Conservation (phyloP, 202 grass and related monocot genomes). For the Zoysia matrella region DNA sequence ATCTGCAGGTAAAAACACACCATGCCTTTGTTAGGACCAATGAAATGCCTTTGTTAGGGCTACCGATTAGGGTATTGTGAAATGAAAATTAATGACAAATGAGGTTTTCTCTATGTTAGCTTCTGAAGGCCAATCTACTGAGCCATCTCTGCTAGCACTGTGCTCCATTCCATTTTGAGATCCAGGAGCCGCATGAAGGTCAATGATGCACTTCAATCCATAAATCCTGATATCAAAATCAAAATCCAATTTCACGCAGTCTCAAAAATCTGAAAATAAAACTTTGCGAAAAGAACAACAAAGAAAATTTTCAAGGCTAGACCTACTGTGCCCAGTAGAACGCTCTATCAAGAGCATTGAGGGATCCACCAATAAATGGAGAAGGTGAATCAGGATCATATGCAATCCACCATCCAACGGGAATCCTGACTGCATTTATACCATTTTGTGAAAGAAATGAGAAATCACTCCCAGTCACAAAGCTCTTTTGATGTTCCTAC, state of each 20-base stretch:
- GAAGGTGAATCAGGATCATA: slow-evolving; percentile 73
- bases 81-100: slow-evolving; percentile 49
- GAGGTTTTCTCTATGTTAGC: slow-evolving; percentile 59
- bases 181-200: slow-evolving; percentile 77
- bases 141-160: slow-evolving; percentile 78
- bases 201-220: slow-evolving; percentile 76
- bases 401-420: slow-evolving; percentile 85
- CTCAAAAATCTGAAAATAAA: slow-evolving; percentile 22
- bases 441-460: slow-evolving; percentile 46
- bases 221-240: slow-evolving; percentile 56
- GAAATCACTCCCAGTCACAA: slow-evolving; percentile 67
- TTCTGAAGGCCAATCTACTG: slow-evolving; percentile 61
- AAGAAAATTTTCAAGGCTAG: slow-evolving; percentile 51
- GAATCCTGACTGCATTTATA: slow-evolving; percentile 83
- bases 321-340: slow-evolving; percentile 80
- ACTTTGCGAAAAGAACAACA: neutral
- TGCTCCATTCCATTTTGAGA: slow-evolving; percentile 82
- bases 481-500: slow-evolving; percentile 66
- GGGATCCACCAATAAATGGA: slow-evolving; percentile 71
- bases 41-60: neutral
- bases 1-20: slow-evolving; percentile 47
- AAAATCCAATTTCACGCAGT: slow-evolving; percentile 28
- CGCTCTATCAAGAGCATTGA: slow-evolving; percentile 62
- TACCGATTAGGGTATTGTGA: neutral
- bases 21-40: neutral